A percentile compares a stretch with the other conserved stretches of the same genome.
These are phyloP conservation scores for Didymella keratinophila DNA, from an alignment of 2,329 filamentous ascomycete species.

Conservation along the genomic window DNA sequence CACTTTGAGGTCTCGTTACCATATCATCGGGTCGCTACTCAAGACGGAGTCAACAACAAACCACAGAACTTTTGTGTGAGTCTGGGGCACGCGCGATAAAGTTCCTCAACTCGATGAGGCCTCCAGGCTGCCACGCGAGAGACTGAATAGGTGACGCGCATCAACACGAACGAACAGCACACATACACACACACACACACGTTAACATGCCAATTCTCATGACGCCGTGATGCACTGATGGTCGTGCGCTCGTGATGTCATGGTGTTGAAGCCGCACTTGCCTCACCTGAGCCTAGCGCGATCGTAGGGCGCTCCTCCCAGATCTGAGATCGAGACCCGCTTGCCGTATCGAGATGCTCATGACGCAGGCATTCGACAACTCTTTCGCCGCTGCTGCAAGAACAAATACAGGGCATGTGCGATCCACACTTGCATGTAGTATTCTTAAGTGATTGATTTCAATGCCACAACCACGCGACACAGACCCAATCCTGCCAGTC, in stretches of 20 bases:
- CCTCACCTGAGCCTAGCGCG: slow-evolving; percentile 16
- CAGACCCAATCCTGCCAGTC: slow-evolving; percentile 43
- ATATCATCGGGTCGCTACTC: background rate
- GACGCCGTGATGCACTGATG: slow-evolving; percentile 25
- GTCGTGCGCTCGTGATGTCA: slow-evolving; percentile 16
- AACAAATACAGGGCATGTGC: slow-evolving; percentile 13
- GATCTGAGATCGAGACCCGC: slow-evolving; percentile 24
- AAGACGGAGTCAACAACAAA: background rate
- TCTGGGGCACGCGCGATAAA: background rate
- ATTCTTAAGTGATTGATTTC: slow-evolving; percentile 7
- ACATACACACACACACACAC: background rate
- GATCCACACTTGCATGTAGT: background rate
- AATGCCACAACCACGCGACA: slow-evolving; percentile 36
- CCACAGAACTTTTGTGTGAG: background rate
- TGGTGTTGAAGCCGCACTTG: slow-evolving; percentile 16
- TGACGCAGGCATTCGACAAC: slow-evolving; percentile 41
- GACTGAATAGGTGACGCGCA: slow-evolving; percentile 10
- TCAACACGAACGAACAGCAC: slow-evolving; percentile 1
- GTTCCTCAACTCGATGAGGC: background rate
- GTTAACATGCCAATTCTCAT: slow-evolving; percentile 1
- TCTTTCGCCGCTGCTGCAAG: slow-evolving; percentile 24
- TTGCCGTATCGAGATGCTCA: slow-evolving; percentile 40
- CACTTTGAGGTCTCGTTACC: background rate
- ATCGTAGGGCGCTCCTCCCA: slow-evolving; percentile 22
- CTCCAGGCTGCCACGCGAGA: background rate